Conservation (phyloP, 345 rosid species). For the Boechera stricta region DNA sequence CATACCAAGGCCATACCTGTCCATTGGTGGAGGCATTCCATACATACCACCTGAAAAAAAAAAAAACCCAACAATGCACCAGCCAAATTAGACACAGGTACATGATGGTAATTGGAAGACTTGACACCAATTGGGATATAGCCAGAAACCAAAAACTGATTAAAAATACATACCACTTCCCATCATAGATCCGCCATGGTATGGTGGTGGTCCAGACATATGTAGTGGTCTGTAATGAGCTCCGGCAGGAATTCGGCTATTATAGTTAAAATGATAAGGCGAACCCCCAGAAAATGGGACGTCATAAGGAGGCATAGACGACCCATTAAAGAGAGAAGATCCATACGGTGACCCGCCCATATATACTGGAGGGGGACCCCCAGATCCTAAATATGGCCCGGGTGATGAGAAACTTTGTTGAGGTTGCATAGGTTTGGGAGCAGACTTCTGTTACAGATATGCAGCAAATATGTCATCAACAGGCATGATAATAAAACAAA, state of each 20-base stretch:
- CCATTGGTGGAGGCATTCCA: slow-evolving; percentile 88
- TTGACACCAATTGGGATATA: neutral
- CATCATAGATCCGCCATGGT: slow-evolving; percentile 87
- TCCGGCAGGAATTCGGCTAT: slow-evolving; percentile 72
- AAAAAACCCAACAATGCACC: slow-evolving; percentile 23
- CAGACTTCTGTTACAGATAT: slow-evolving; percentile 68
- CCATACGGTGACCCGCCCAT: slow-evolving; percentile 95
- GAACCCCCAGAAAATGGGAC: slow-evolving; percentile 90
- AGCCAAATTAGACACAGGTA: slow-evolving; percentile 24
- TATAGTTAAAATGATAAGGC: slow-evolving; percentile 86
- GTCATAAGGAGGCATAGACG: slow-evolving; percentile 88
- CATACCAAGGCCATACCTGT: slow-evolving; percentile 85
- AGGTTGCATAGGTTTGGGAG: slow-evolving; percentile 73
- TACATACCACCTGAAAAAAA: slow-evolving; percentile 72
- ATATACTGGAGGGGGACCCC: slow-evolving; percentile 79
- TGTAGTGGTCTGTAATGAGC: slow-evolving; percentile 87
- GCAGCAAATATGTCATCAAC: slow-evolving; percentile 22
- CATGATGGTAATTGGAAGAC: slow-evolving; percentile 3
- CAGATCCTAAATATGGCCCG: slow-evolving; percentile 81
- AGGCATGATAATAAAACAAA: slow-evolving; percentile 3
- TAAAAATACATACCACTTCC: slow-evolving; percentile 59
- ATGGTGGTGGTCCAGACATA: slow-evolving; percentile 84
- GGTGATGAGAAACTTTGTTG: slow-evolving; percentile 70
- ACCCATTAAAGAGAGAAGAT: slow-evolving; percentile 76
- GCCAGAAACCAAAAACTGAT: slow-evolving; percentile 19